Evolutionary conservation across 2,329 filamentous ascomycete genomes (phyloP).

Genomic region (Trichoderma brevicompactum): DNA sequence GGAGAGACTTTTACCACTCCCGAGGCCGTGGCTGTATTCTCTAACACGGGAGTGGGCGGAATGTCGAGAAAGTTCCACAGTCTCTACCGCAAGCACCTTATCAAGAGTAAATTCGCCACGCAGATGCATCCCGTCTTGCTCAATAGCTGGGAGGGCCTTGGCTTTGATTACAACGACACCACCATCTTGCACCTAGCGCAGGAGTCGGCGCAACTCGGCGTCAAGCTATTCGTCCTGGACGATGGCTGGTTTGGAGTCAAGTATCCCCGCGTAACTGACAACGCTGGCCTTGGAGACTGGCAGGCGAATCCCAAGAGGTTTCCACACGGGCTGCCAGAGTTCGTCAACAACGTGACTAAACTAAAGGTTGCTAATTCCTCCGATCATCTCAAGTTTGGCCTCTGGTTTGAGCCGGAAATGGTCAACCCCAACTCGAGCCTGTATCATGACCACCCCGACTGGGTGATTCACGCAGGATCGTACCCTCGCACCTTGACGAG

Average conservation of each 20-base stretch:
- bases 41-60: slow-evolving; percentile 59
- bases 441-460: slow-evolving; percentile 66
- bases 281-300: slow-evolving; percentile 67
- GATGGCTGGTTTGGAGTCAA: slow-evolving; percentile 69
- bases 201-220: slow-evolving; percentile 61
- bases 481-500: slow-evolving; percentile 61
- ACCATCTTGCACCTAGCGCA: slow-evolving; percentile 60
- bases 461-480: slow-evolving; percentile 61
- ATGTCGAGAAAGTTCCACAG: slow-evolving; percentile 67
- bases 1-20: slow-evolving; percentile 64
- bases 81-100: slow-evolving; percentile 64
- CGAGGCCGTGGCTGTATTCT: slow-evolving; percentile 66
- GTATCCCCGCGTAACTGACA: slow-evolving; percentile 62
- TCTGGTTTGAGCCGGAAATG: slow-evolving; percentile 73
- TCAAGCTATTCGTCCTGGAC: slow-evolving; percentile 67
- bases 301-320: slow-evolving; percentile 61
- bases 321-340: slow-evolving; percentile 57
- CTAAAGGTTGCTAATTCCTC: slow-evolving; percentile 53
- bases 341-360: slow-evolving; percentile 56
- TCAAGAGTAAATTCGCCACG: slow-evolving; percentile 58
- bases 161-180: slow-evolving; percentile 61
- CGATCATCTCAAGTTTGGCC: slow-evolving; percentile 60
- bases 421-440: slow-evolving; percentile 65
- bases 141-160: slow-evolving; percentile 69
- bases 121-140: slow-evolving; percentile 59